Base-by-base conservation (phyloP, 345 rosid genomes). In the Anastatica hierochuntica region DNA sequence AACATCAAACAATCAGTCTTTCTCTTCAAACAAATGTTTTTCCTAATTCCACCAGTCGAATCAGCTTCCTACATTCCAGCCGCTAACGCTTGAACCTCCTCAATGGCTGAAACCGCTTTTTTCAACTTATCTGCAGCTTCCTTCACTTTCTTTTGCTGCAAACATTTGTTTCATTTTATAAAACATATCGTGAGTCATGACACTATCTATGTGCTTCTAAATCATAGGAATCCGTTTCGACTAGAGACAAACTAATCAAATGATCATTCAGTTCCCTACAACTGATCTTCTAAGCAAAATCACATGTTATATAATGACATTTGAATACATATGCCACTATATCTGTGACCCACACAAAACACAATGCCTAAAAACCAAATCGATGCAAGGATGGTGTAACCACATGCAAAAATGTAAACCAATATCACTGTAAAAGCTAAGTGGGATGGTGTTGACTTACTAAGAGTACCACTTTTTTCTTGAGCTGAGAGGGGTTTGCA, bases 71-170 rank as follows among this genome's bases (percentile, higher is more conserved):
- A 66, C 61, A 67, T 45, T 26, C 31, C 61, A 10, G 7, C 51
- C 2, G 12, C 71, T 53, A 67, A 2, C 16, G 1, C 15, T 11
- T 59, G 39, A 10, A 60, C 56, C 56, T 60, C 66, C 30, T 59
- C 26, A 20, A 67, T 59, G 14, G 66, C 61, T 17, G 50, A 4
- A 0, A 45, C 45, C 31, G 66, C 71, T 53, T 2, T 0, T 17
- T 53, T 31, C 66, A 67, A 53, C 71, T 46, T 67, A 0, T 56
- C 66, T 39, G 56, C 56, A 16, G 66, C 71, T 17, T 53, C 66
- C 61, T 60, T 67, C 60, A 60, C 66, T 14, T 59, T 67, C 56
- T 31, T 58, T 60, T 53, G 14, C 71, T 67, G 56, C 71, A 67
- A n/a, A 58, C 42, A 56, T 33, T 43, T 15, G n/a, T n/a, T 35